These are phyloP conservation scores for Suillus clintonianus DNA, from an alignment of 768 basidiomycete species.

Conservation along the genomic window DNA sequence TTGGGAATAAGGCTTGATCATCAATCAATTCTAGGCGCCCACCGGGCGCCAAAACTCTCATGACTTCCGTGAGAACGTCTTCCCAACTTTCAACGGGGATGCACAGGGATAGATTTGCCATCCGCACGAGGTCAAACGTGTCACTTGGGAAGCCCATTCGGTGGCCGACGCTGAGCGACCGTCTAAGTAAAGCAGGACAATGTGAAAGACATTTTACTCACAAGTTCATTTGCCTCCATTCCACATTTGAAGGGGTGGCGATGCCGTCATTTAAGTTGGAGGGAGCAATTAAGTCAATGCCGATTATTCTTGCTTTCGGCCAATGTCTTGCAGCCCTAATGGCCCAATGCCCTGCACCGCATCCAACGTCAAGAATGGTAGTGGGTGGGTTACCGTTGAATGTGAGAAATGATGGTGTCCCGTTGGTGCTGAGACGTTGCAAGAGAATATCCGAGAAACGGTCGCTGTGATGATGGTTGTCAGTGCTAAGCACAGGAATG, in stretches of 20 bases:
- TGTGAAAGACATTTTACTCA: conserved; percentile 41
- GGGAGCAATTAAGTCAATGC: conserved; percentile 61
- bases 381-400: conserved; percentile 50
- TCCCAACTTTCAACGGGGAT: conserved; percentile 66
- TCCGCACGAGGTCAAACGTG: conserved; percentile 71
- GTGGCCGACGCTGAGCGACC: conserved; percentile 46
- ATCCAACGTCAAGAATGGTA: conserved; percentile 72
- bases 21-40: conserved; percentile 77
- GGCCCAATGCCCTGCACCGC: conserved; percentile 73
- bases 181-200: conserved; percentile 11
- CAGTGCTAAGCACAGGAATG: conserved; percentile 5
- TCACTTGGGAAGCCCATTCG: conserved; percentile 62
- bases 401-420: conserved; percentile 63
- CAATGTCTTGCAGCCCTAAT: conserved; percentile 62
- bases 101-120: conserved; percentile 66
- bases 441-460: conserved; percentile 54
- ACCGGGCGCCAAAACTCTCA: conserved; percentile 58
- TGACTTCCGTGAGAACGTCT: conserved; percentile 56
- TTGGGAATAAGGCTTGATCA: conserved; percentile 69
- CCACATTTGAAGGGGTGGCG: conserved; percentile 38
- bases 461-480: conserved; percentile 48
- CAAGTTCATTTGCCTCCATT: conserved; percentile 69
- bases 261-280: conserved; percentile 36
- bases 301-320: conserved; percentile 59
- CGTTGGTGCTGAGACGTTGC: conserved; percentile 51